Percentiles rank a stretch among this genome's conserved stretches.
These are phyloP conservation scores for Diaporthe longicolla DNA, from an alignment of 2,329 filamentous ascomycete species.

Conservation along the genomic window DNA sequence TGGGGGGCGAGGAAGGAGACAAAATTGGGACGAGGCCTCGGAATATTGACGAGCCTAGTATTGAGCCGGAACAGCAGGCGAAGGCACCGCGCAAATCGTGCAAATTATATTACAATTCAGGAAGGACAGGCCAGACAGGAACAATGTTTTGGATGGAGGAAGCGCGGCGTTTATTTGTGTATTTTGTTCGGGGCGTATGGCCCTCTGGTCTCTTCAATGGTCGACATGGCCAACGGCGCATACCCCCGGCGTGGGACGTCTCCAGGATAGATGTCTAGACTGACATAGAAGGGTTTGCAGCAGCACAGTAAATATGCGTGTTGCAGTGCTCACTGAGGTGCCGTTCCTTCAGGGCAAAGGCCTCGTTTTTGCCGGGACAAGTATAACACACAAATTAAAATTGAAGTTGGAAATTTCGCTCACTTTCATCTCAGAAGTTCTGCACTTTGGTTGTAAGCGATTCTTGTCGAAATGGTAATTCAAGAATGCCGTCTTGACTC, in stretches of 20 bases:
- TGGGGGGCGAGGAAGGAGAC: constrained; percentile 66
- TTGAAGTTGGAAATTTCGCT: background rate
- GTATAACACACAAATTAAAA: background rate
- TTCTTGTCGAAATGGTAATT: background rate
- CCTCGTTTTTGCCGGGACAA: background rate
- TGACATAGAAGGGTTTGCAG: constrained; percentile 38
- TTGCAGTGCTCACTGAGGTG: background rate
- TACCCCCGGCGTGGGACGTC: constrained; percentile 11
- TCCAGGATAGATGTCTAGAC: constrained; percentile 38
- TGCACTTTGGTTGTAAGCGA: no score
- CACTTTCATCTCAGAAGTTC: background rate
- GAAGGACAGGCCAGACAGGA: background rate
- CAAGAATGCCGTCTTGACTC: background rate
- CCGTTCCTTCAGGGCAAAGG: background rate
- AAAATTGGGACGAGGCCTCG: constrained; percentile 34
- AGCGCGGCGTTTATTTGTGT: constrained; percentile 40
- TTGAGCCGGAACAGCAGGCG: background rate
- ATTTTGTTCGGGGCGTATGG: background rate
- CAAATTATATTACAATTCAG: background rate
- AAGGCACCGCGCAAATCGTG: background rate
- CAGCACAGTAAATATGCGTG: constrained; percentile 9
- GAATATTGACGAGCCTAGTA: constrained; percentile 34
- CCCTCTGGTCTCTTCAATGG: background rate
- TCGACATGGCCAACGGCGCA: constrained; percentile 16
- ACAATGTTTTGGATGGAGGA: constrained; percentile 37